Evolutionary conservation across 164 flowering plant species (phyloP).

Genomic region (Umbellularia californica): DNA sequence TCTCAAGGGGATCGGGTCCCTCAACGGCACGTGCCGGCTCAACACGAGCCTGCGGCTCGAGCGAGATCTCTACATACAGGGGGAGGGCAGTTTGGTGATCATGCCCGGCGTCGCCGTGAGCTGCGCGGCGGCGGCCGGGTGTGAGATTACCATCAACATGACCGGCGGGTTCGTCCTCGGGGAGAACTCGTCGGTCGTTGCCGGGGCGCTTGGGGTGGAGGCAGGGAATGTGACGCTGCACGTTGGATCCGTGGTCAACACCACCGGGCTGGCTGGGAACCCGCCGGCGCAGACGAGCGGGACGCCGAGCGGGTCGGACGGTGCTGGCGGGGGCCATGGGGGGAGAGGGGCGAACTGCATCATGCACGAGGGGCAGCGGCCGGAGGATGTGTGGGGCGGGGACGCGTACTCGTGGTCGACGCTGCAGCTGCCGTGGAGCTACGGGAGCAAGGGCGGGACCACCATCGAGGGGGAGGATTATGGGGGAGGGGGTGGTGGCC

Average conservation of each 20-base stretch:
- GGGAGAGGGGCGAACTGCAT: conserved; percentile 89
- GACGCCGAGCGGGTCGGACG: conserved; percentile 59
- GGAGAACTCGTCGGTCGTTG: conserved; percentile 32
- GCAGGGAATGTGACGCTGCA: conserved; percentile 40
- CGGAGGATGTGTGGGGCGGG: conserved; percentile 91
- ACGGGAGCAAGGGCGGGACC: conserved; percentile 80
- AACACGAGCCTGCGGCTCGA: conserved; percentile 36
- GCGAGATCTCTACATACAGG: conserved; percentile 50
- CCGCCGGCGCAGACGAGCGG: conserved; percentile 77
- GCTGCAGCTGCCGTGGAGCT: conserved; percentile 50
- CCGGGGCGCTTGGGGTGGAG: conserved; percentile 42
- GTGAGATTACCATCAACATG: conserved; percentile 46
- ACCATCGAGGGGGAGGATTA: conserved; percentile 53
- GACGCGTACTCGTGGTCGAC: conserved; percentile 76
- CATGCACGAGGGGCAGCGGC: conserved; percentile 47
- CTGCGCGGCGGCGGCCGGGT: conserved; percentile 48
- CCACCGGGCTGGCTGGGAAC: conserved; percentile 58
- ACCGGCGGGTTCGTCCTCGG: conserved; percentile 50
- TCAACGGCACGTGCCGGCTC: conserved; percentile 51
- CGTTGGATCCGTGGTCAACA: conserved; percentile 47
- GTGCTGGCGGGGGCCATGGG: conserved; percentile 91
- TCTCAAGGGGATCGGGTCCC: conserved; percentile 61
- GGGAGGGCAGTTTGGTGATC: conserved; percentile 51
- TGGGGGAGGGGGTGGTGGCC: conserved; percentile 88
- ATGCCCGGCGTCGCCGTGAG: conserved; percentile 45